Evolutionary conservation across 2,329 filamentous ascomycete species (phyloP), one percentile per base, ranked within the genome.

Genomic region (Ceratocystis variospora): DNA sequence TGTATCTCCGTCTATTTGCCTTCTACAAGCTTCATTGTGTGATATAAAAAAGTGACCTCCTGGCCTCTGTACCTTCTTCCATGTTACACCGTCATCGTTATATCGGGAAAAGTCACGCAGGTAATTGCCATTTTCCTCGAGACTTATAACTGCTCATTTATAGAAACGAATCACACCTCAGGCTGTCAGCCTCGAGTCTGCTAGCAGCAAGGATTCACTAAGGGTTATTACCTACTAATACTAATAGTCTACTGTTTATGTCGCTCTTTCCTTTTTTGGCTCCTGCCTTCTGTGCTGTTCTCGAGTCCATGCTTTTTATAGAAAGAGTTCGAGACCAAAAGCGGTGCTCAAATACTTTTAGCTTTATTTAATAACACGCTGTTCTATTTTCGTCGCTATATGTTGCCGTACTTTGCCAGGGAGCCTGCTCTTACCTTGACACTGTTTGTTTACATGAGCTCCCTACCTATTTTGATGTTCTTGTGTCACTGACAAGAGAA

Each of bases 371-470:
- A 48, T 8, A 48, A 48, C 19, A 48, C 46, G 17, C 6, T 48
- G 71, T 67, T 70, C 69, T 71, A 65, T 61, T 70, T 48, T 19
- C 5, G 17, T 64, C 67, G 70, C 70, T 41, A 41, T 41, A 41
- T 41, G 12, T 41, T 3, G 37, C 10, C 37, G 37, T 41, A 41
- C 37, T 41, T 41, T 5, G 4, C 37, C 37, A 41, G 37, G 37
- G 37, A 41, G 37, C 3, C 37, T 41, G 37, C 71, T 72, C 71
- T 22, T 22, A 75, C 73, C 76, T 78, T 79, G 6, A 2, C 44
- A 28, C 6, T 4, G 4, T 61, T 61, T 65, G 10, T 55, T 59
- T 59, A 10, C 31, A 12, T 66, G 70, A 71, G 72, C 73, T 28
- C 28, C 28, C 28, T 75, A 75, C 65, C 63, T 62, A 67, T 31